A percentile compares a stretch with the other conserved stretches of the same genome.
Conservation (phyloP, 75 land plant species). For the Larix kaempferi region DNA sequence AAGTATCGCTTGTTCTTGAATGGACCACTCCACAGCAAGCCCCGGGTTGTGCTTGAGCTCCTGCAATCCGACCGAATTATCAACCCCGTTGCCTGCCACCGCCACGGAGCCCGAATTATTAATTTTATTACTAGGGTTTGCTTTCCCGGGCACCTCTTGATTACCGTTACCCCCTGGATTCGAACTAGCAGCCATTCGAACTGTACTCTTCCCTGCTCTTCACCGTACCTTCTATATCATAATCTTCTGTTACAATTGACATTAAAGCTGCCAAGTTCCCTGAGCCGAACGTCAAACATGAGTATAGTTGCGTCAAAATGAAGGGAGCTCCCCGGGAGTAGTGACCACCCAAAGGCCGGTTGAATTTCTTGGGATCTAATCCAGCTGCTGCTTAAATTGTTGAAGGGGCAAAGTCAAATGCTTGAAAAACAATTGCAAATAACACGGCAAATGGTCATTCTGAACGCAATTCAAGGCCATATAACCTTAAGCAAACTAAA, state of each 20-base stretch:
- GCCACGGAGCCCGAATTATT: background rate
- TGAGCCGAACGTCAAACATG: background rate
- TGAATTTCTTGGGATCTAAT: background rate
- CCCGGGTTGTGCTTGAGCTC: conserved; percentile 47
- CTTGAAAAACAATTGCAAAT: too few species aligned
- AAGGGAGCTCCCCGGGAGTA: background rate
- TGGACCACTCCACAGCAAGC: conserved; percentile 56
- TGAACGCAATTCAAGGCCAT: too few species aligned
- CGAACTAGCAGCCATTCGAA: conserved; percentile 10
- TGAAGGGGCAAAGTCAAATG: too few species aligned
- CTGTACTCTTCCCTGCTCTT: background rate
- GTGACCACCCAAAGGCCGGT: too few species aligned
- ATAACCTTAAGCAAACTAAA: too few species aligned
- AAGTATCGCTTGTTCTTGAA: conserved; percentile 46
- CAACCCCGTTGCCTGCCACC: background rate
- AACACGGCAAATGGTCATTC: too few species aligned
- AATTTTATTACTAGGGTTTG: conserved; percentile 10
- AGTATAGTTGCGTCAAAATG: background rate
- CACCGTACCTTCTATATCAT: background rate
- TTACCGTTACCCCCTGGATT: conserved; percentile 4
- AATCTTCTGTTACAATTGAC: background rate
- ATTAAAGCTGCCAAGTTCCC: background rate
- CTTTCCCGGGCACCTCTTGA: background rate
- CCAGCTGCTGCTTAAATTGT: background rate
- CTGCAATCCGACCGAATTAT: conserved; percentile 11